These are phyloP conservation scores for Monilinia vaccinii-corymbosi DNA, from an alignment of 2,329 filamentous ascomycete species.

Conservation along the genomic window DNA sequence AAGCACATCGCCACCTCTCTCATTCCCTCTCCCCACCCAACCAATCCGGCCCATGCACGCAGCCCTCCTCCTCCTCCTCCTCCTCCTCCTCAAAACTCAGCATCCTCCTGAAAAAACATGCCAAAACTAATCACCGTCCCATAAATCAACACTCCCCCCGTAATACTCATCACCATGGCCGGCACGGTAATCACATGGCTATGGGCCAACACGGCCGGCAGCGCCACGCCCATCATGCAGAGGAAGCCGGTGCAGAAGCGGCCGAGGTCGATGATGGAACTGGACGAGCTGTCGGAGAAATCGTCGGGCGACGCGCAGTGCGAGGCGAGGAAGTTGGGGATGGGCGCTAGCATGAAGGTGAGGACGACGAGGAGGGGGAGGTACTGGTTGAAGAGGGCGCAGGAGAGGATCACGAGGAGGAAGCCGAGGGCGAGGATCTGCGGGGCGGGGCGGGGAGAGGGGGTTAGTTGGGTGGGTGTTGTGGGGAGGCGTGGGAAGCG, in stretches of 20 bases:
- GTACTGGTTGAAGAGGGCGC: slow-evolving; percentile 90
- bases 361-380: slow-evolving; percentile 90
- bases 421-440: slow-evolving; percentile 94
- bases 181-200: slow-evolving; percentile 70
- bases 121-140: slow-evolving; percentile 96
- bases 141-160: slow-evolving; percentile 90
- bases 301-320: slow-evolving; percentile 89
- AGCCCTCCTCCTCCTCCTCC: background rate
- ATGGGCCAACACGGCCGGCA: slow-evolving; percentile 83
- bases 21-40: background rate
- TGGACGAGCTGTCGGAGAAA: slow-evolving; percentile 68
- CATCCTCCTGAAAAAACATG: slow-evolving; percentile 94
- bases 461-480: slow-evolving; percentile 12
- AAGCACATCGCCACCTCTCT: background rate
- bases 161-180: slow-evolving; percentile 91
- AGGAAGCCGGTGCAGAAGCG: slow-evolving; percentile 92
- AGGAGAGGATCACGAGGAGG: slow-evolving; percentile 96
- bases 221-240: slow-evolving; percentile 92
- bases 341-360: slow-evolving; percentile 85
- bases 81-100: background rate
- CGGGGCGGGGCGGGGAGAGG: background rate
- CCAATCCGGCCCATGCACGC: background rate
- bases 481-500: background rate
- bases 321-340: slow-evolving; percentile 94
- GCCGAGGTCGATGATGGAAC: slow-evolving; percentile 83